Evolutionary conservation across 2,329 filamentous ascomycete species (phyloP).

Genomic region (Thielaviopsis ethacetica): DNA sequence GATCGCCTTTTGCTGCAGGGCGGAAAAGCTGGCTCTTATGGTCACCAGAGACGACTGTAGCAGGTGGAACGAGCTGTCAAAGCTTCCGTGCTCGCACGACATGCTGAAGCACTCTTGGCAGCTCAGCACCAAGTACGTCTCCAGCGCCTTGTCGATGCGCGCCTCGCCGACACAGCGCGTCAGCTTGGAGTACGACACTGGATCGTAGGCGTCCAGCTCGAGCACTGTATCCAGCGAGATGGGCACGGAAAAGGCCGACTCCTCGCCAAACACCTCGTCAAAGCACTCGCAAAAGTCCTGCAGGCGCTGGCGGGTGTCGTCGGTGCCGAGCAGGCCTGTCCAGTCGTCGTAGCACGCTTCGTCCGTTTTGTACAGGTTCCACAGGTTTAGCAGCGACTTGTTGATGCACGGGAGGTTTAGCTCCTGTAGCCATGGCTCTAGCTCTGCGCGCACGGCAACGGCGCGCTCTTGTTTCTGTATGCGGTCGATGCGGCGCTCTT

Average conservation of each 20-base stretch:
- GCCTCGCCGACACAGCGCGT: neutral
- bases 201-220: conserved; percentile 16
- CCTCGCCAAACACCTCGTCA: conserved; percentile 32
- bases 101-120: conserved; percentile 44
- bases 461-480: conserved; percentile 8
- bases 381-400: conserved; percentile 1
- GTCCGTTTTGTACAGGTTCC: conserved; percentile 1
- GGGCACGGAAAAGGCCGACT: conserved; percentile 19
- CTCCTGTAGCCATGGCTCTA: conserved; percentile 37
- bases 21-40: conserved; percentile 1
- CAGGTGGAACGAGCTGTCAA: conserved; percentile 20
- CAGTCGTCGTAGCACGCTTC: neutral
- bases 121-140: conserved; percentile 38
- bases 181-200: neutral
- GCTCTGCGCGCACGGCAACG: conserved; percentile 1
- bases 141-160: conserved; percentile 22
- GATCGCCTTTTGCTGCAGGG: conserved; percentile 3
- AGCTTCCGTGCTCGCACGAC: conserved; percentile 45
- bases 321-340: neutral
- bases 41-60: conserved; percentile 7
- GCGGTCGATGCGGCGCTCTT: conserved; percentile 5
- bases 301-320: neutral
- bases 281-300: conserved; percentile 36
- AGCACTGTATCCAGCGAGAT: conserved; percentile 36
- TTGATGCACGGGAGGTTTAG: conserved; percentile 22